phyloP scores from a whole-genome alignment of 371 early-diverging fungal species.

The Saksenaea vasiformis region DNA sequence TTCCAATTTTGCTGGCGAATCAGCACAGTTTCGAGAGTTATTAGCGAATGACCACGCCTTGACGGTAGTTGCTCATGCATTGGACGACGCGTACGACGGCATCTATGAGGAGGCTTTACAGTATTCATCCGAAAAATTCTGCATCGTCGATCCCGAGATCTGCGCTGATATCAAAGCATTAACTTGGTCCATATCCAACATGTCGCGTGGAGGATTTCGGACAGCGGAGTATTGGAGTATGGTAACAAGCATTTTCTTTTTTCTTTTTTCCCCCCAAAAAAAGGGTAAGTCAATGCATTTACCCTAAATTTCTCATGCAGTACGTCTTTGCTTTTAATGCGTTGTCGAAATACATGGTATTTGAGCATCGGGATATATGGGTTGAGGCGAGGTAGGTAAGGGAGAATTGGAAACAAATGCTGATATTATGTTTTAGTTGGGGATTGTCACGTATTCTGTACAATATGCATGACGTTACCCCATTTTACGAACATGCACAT shows the following conservation, averaged over 20 bases:
- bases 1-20: conserved; percentile 51
- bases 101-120: background rate
- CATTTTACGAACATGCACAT: conserved; percentile 22
- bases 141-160: conserved; percentile 22
- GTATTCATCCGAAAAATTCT: conserved; percentile 4
- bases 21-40: conserved; percentile 35
- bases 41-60: conserved; percentile 26
- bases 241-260: conserved; percentile 13
- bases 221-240: conserved; percentile 35
- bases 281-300: no score
- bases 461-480: conserved; percentile 52
- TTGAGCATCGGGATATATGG: conserved; percentile 51
- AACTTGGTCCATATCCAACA: conserved; percentile 47
- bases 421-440: conserved; percentile 36
- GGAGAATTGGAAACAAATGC: background rate
- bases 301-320: no score
- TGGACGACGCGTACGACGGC: conserved; percentile 10
- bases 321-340: conserved; percentile 55
- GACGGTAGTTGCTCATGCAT: conserved; percentile 9
- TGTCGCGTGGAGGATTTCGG: conserved; percentile 49
- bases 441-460: conserved; percentile 59
- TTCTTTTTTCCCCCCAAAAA: no score
- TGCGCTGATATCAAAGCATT: conserved; percentile 38
- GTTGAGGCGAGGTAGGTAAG: conserved; percentile 53
- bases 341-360: conserved; percentile 43